These are phyloP conservation scores for Talaromyces sp. DNA, from an alignment of 2,329 filamentous ascomycete species.

Conservation along the genomic window DNA sequence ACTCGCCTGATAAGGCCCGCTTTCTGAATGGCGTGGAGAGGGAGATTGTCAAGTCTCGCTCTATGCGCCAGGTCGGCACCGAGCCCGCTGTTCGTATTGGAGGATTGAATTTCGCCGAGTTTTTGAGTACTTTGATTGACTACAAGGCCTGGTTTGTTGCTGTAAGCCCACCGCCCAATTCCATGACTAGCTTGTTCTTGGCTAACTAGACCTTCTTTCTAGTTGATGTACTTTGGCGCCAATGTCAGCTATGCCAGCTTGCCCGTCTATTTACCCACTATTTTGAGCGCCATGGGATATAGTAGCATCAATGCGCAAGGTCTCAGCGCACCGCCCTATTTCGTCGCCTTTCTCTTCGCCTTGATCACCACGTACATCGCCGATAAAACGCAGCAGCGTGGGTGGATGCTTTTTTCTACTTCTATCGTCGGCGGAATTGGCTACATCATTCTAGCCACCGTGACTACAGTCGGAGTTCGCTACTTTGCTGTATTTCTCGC, in stretches of 20 bases:
- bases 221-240: not conserved
- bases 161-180: not conserved
- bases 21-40: slow-evolving; percentile 41
- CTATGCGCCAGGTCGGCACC: not conserved
- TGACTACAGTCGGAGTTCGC: not conserved
- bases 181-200: not conserved
- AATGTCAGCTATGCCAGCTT: slow-evolving; percentile 29
- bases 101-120: not conserved
- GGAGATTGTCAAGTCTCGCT: slow-evolving; percentile 23
- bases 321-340: slow-evolving; percentile 39
- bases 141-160: not conserved
- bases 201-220: not conserved
- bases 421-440: slow-evolving; percentile 14
- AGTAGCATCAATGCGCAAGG: slow-evolving; percentile 37
- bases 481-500: not conserved
- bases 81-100: not conserved
- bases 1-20: slow-evolving; percentile 41
- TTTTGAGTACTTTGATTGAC: not conserved
- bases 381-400: slow-evolving; percentile 24
- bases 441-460: not conserved
- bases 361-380: slow-evolving; percentile 24
- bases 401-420: slow-evolving; percentile 20
- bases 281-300: slow-evolving; percentile 39
- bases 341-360: slow-evolving; percentile 34
- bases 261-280: slow-evolving; percentile 41